Evolutionary conservation across 495 filamentous ascomycete species (phyloP), one percentile per base, ranked within the genome.

Genomic region (Xylaria telfairii): DNA sequence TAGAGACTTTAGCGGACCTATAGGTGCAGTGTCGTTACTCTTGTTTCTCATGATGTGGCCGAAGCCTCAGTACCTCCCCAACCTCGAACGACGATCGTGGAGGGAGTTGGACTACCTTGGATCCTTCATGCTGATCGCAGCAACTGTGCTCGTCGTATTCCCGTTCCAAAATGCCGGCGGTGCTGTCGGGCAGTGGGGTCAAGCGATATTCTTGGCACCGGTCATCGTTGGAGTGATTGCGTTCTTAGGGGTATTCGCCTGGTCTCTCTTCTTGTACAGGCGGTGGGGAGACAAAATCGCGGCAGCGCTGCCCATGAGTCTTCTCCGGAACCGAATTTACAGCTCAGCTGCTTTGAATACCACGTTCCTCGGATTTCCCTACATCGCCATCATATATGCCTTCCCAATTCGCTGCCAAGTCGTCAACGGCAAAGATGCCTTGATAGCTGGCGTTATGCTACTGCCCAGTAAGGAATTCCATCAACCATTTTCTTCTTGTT

Each of bases 331-430:
- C 66, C 68, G 81, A 77, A 67, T 82, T 74, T 80, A 81, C 68
- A 66, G 86, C 62, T 81, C 81, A 32, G 80, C 80, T 59, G 77
- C 81, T 6, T 72, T 75, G 10, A 79, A 81, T 66, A 85, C 84
- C 7, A 71, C 87, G 21, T 72, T 85, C 4, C 79, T 82, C 7
- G 89, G 89, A 26, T 90, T 88, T 70, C 85, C 86, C 0, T 90
- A 86, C 73, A 83, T 89, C 41, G 75, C 87, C 12, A 74, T 80
- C 69, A 73, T 91, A 15, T 87, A 89, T 26, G 84, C 85, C 54
- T 83, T 92, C 24, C 88, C 90, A 4, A 79, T 89, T 30, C 83
- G 87, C 44, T 84, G 89, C 57, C 87, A 91, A 72, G 74, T 89
- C 24, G 87, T 91, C 30, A 84, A 89, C 65, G 80, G 76, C 2